Evolutionary conservation across 495 filamentous ascomycete species (phyloP).

Genomic region (Neurospora tetrasperma): DNA sequence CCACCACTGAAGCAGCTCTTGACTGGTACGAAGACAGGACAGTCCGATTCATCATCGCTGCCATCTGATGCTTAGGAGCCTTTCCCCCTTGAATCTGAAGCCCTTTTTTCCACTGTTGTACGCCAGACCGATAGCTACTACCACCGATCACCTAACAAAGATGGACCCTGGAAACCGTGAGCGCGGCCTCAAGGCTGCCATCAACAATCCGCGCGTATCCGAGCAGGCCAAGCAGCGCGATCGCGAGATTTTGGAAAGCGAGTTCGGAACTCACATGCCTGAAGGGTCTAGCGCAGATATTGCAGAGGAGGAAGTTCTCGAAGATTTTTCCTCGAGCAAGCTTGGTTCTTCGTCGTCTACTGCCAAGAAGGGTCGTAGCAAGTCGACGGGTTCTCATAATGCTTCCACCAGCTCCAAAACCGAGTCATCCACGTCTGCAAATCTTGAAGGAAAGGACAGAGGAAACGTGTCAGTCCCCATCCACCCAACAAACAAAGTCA

Average conservation of each 20-base stretch:
- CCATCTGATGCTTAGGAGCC: neutral
- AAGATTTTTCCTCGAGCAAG: neutral
- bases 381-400: conserved; percentile 7
- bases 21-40: neutral
- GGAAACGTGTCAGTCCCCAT: conserved; percentile 11
- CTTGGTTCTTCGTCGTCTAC: neutral
- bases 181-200: conserved; percentile 20
- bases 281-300: neutral
- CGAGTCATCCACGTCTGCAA: neutral
- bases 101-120: neutral
- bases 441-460: conserved; percentile 12
- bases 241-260: conserved; percentile 13
- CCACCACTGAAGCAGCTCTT: neutral
- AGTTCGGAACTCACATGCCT: conserved; percentile 6
- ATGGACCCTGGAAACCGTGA: conserved; percentile 19
- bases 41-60: neutral
- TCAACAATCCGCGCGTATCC: conserved; percentile 20
- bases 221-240: conserved; percentile 14
- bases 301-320: neutral
- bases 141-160: conserved; percentile 3
- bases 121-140: neutral
- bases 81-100: neutral
- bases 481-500: neutral
- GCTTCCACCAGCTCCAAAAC: neutral
- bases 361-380: conserved; percentile 8